Conservation (phyloP, 2,329 filamentous ascomycete genomes). For the Cadophora luteo-olivacea region DNA sequence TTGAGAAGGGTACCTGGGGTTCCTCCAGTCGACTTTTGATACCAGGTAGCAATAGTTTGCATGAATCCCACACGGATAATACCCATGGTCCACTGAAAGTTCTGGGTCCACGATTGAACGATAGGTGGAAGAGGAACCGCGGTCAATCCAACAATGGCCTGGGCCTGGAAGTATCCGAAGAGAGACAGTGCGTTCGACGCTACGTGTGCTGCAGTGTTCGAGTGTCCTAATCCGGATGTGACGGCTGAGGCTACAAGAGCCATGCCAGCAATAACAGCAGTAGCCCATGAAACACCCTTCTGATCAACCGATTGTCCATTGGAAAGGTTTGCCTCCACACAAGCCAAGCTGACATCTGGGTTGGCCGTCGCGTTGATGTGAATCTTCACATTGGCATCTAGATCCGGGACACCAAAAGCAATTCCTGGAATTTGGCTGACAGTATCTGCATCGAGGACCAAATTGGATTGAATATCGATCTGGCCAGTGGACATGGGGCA, state of each 20-base stretch:
- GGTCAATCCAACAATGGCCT: slow-evolving; percentile 88
- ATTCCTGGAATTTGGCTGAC: slow-evolving; percentile 77
- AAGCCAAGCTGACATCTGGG: slow-evolving; percentile 72
- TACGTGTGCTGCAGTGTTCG: slow-evolving; percentile 93
- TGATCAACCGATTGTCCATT: slow-evolving; percentile 94
- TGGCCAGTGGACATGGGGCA: slow-evolving; percentile 91
- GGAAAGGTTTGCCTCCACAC: slow-evolving; percentile 85
- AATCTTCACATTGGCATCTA: slow-evolving; percentile 85
- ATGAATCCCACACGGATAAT: slow-evolving; percentile 89
- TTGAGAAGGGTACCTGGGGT: slow-evolving; percentile 81
- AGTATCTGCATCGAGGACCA: slow-evolving; percentile 63
- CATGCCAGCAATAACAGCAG: slow-evolving; percentile 85
- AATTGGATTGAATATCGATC: slow-evolving; percentile 76
- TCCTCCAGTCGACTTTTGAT: slow-evolving; percentile 90
- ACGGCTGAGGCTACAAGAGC: slow-evolving; percentile 86
- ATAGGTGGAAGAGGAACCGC: slow-evolving; percentile 84
- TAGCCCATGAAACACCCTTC: slow-evolving; percentile 86
- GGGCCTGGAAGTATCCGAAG: slow-evolving; percentile 92
- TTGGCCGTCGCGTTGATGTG: slow-evolving; percentile 74
- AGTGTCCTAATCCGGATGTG: slow-evolving; percentile 88
- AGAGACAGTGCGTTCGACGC: slow-evolving; percentile 93
- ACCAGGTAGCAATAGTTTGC: slow-evolving; percentile 92
- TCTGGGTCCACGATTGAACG: slow-evolving; percentile 92
- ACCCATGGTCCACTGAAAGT: slow-evolving; percentile 98
- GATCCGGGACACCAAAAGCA: slow-evolving; percentile 87